Evolutionary conservation across 768 basidiomycete species (phyloP), one percentile per base, ranked within the genome.

Genomic region (Phylloporus sp.): DNA sequence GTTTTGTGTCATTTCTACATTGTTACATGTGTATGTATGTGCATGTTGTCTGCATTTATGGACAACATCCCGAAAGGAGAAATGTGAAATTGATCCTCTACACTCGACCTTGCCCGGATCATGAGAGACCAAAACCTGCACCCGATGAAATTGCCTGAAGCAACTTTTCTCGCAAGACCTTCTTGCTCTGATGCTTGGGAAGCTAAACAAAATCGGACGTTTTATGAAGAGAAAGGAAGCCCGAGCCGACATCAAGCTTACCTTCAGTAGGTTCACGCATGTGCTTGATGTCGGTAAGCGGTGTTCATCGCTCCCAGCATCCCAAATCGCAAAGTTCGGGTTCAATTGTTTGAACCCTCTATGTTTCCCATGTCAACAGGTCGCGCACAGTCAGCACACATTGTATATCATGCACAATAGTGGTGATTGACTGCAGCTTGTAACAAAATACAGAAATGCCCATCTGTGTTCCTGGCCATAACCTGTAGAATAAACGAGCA

Each of bases 81-180:
- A n/a, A n/a, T n/a, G n/a, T n/a, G n/a, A n/a, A n/a, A n/a, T n/a
- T n/a, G n/a, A n/a, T n/a, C n/a, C n/a, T n/a, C n/a, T n/a, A n/a
- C n/a, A n/a, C n/a, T n/a, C n/a, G n/a, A n/a, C n/a, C n/a, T n/a
- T n/a, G n/a, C 24, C 28, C 22, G 63, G 26, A 18, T 65, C 49
- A 97, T 10, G 94, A 97, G 45, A 97, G 74, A 72, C 97, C 95
- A 56, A 98, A 98, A 2, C 95, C 95, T 5, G 93, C 91, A 36
- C 85, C 86, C 0, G 91, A 83, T 39, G 78, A 86, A 62, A 98
- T 91, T 1, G 93, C 91, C 61, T 92, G 87, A 6, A 95, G 62
- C 26, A 97, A 72, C 69, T 97, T 97, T 44, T 80, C 72, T 10
- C 81, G 76, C 22, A 98, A 73, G 3, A 80, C 74, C 20, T 69